Evolutionary conservation across 371 early-diverging fungal genomes (phyloP).

Genomic region (Mucor piriformis): DNA sequence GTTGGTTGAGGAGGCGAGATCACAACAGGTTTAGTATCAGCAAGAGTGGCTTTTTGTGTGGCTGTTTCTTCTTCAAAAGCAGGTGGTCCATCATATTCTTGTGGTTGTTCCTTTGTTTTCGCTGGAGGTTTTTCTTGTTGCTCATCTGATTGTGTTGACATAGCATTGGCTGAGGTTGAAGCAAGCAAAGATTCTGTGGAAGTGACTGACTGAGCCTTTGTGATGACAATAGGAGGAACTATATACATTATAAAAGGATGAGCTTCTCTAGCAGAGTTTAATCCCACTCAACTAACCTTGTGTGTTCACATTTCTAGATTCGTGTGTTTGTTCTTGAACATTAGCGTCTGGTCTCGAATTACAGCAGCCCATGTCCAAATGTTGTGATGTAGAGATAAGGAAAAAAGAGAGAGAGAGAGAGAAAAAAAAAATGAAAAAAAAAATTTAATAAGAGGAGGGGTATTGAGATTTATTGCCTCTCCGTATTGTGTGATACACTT

Average conservation of each 20-base stretch:
- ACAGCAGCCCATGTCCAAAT: slow-evolving; percentile 5
- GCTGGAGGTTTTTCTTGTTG: neutral
- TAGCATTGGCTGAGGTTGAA: slow-evolving; percentile 4
- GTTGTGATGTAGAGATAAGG: neutral
- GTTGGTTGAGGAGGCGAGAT: neutral
- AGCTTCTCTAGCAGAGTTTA: no score
- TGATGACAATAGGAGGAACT: slow-evolving; percentile 11
- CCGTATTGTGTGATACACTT: no score
- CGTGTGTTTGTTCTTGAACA: neutral
- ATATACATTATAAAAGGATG: neutral
- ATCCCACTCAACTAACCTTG: neutral
- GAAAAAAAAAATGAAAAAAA: neutral
- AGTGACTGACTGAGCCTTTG: slow-evolving; percentile 9
- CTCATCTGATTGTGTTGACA: neutral
- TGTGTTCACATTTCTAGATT: neutral
- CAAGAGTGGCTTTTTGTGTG: neutral
- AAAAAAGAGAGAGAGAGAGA: neutral
- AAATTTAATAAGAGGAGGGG: neutral
- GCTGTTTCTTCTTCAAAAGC: neutral
- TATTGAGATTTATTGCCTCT: neutral
- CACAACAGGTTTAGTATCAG: slow-evolving; percentile 3
- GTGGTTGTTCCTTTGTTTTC: slow-evolving; percentile 1
- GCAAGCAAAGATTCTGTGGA: neutral
- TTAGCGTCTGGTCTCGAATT: slow-evolving; percentile 1
- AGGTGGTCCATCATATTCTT: slow-evolving; percentile 3